phyloP scores from a whole-genome alignment of 129 eudicot genomes.

The Escallonia herrerae region DNA sequence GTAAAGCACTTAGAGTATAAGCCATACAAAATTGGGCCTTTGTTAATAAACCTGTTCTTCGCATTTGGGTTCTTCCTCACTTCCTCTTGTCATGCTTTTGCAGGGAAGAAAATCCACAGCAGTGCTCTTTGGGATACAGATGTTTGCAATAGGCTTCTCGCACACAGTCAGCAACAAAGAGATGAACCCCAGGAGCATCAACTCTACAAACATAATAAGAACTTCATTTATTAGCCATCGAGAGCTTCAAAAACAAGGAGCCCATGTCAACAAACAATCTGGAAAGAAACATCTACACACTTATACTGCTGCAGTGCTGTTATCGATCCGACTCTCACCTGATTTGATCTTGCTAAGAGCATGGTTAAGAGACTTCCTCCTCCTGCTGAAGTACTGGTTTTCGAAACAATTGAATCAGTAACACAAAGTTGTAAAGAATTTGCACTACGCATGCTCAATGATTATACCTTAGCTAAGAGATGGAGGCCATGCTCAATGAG shows the following conservation, averaged over 20 bases:
- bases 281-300: no score
- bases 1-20: neutral
- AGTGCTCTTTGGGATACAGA: conserved; percentile 34
- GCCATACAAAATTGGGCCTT: neutral
- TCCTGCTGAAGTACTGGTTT: conserved; percentile 44
- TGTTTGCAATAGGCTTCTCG: conserved; percentile 37
- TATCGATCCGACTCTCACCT: conserved; percentile 13
- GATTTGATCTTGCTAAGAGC: conserved; percentile 55
- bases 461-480: conserved; percentile 48
- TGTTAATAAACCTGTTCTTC: conserved; percentile 25
- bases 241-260: no score
- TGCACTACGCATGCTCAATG: neutral
- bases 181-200: conserved; percentile 55
- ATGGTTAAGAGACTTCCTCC: conserved; percentile 34
- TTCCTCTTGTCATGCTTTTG: conserved; percentile 9
- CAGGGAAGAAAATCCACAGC: conserved; percentile 48
- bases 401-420: neutral
- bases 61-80: conserved; percentile 39
- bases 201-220: conserved; percentile 20
- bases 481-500: conserved; percentile 47
- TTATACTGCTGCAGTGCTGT: no score
- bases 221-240: no score
- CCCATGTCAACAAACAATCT: no score
- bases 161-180: conserved; percentile 43
- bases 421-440: neutral